Evolutionary conservation across 2,329 filamentous ascomycete genomes (phyloP), one percentile per base, ranked within the genome.

Genomic region (Beauveria pseudobassiana): DNA sequence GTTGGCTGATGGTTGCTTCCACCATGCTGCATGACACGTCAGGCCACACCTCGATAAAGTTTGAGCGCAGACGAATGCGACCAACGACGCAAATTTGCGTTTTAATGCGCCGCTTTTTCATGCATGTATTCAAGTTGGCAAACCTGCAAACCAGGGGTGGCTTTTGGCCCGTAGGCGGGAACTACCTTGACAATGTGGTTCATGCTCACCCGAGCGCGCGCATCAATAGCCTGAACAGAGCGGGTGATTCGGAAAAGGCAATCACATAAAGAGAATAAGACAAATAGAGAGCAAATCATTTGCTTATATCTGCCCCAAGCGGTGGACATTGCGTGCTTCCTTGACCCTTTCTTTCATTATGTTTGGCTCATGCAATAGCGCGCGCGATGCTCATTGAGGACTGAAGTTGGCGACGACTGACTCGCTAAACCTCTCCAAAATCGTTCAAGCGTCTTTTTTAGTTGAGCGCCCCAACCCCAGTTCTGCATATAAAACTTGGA

Each of bases 381-480:
- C 16, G n/a, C 12, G 49, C 55, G 22, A 58, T 30, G 48, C 48
- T 59, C 22, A 59, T 59, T 61, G 28, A 51, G 42, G 49, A 38
- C 26, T 14, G n/a, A 26, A 12, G 16, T 5, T 20, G 46, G 14
- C 48, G 4, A 16, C 7, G n/a, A 28, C 30, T 10, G 18, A 16
- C 40, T 61, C 58, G 58, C 58, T 61, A 46, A 61, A 48, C 40
- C 28, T 54, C 49, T n/a, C 58, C 58, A 48, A 14, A 53, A 52
- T 28, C 30, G 49, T 38, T 38, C 34, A 61, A 54, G 38, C 34
- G 40, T 30, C 18, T 51, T 28, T 45, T 18, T 26, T 18, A 2
- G 30, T 52, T 24, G 26, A 20, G 34, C 57, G 24, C 38, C 57
- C 49, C 16, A 34, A 9, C 22, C 30, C 12, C 20, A 52, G 34